Evolutionary conservation across 2,329 filamentous ascomycete species (phyloP).

Genomic region (Penicillium olsonii): DNA sequence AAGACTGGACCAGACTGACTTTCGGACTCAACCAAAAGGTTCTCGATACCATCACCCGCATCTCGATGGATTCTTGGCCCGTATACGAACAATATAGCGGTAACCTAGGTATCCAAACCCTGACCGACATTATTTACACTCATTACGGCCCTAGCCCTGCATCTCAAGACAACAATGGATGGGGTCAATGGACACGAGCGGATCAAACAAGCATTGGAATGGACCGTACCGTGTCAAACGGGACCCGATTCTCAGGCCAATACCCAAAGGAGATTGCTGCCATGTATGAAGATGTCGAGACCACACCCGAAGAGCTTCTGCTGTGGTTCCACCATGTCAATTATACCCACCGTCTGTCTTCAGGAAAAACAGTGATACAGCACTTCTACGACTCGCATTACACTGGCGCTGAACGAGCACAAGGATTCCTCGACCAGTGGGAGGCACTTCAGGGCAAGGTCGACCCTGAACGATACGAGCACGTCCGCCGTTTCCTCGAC

Average conservation of each 20-base stretch:
- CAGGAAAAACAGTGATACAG: constrained; percentile 67
- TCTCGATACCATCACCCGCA: constrained; percentile 60
- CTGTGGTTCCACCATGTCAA: constrained; percentile 76
- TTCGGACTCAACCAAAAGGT: constrained; percentile 60
- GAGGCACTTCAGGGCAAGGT: constrained; percentile 56
- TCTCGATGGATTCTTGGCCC: constrained; percentile 70
- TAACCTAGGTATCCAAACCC: constrained; percentile 69
- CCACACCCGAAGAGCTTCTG: constrained; percentile 67
- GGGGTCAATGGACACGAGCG: constrained; percentile 73
- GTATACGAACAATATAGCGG: constrained; percentile 71
- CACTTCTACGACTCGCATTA: constrained; percentile 68
- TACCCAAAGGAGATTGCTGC: constrained; percentile 63
- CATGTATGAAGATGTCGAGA: constrained; percentile 61
- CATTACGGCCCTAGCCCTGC: constrained; percentile 70
- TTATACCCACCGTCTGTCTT: constrained; percentile 64
- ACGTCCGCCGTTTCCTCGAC: constrained; percentile 59
- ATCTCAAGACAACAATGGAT: constrained; percentile 66
- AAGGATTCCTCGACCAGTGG: constrained; percentile 59
- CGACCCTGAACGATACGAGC: constrained; percentile 61
- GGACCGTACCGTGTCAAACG: constrained; percentile 69
- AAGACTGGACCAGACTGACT: constrained; percentile 69
- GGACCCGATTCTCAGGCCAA: constrained; percentile 66
- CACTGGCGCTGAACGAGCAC: constrained; percentile 59
- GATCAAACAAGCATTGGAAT: constrained; percentile 64
- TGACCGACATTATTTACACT: constrained; percentile 67